Base-by-base conservation (phyloP, 805 yeast genomes). In the Candida ponderosae region DNA sequence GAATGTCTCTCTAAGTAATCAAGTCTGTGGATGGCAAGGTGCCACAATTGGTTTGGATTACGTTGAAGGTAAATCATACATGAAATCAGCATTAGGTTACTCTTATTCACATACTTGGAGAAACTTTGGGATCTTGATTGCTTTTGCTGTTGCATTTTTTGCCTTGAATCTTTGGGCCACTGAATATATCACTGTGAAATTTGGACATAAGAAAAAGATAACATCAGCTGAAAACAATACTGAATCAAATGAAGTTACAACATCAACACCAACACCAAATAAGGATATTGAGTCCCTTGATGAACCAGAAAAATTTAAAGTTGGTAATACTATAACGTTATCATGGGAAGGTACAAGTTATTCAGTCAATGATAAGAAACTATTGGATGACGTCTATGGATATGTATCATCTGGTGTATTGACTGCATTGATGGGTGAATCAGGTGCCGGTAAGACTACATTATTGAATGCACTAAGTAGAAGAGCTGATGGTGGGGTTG, bases 401-500 rank as follows among this genome's bases (percentile, higher is more conserved):
- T 66, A 57, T 51, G 62, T 66, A 47, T 55, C 60, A 27, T 79
- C 81, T 2, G 81, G 81, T 32, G 77, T 51, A 65, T 54, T 74
- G 49, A 75, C 80, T 18, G 81, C 81, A 2, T 56, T 75, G 31
- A 75, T 74, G 78, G 81, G 81, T 40, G 80, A 72, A 47, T 72
- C 79, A 3, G 81, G 81, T 45, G 81, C 81, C 16, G 81, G 81
- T 48, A 75, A 75, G 51, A 75, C 81, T 0, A 75, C 81, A 5
- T 55, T 75, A 35, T 60, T 75, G 40, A 74, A 75, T 47, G 68
- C 69, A 26, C 54, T 75, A 41, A 69, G 78, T 32, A 70, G 68
- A 48, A 61, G 81, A 50, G 59, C 66, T 31, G 69, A 69, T 34
- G 59, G 65, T 37, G 81, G 80, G 43, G 66, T 70, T 34, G 60